Evolutionary conservation across 2,329 filamentous ascomycete genomes (phyloP).

Genomic region (Penicillium sp.): DNA sequence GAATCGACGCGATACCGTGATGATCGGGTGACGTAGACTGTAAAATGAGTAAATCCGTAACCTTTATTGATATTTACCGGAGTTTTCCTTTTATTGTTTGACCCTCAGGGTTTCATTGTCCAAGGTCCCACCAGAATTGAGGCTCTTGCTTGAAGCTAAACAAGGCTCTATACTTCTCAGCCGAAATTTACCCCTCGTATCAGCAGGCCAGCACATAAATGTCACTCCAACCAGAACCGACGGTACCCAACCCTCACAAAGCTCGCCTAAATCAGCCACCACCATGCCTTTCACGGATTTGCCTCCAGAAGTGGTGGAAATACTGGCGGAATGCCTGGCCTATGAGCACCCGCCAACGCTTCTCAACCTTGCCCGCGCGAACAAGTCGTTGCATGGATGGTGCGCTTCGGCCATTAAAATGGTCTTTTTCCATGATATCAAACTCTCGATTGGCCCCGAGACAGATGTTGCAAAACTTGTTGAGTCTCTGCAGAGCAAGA

Average conservation of each 20-base stretch:
- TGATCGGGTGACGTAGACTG: too few relatives aligned
- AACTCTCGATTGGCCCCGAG: not conserved
- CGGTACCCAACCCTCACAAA: too few relatives aligned
- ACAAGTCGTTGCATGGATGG: not conserved
- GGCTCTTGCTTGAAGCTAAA: not conserved
- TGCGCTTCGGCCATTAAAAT: conserved; percentile 5
- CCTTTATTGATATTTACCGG: too few relatives aligned
- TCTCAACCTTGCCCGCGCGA: not conserved
- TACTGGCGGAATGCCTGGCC: not conserved
- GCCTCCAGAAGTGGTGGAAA: not conserved
- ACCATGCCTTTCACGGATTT: not conserved
- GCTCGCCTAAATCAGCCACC: not conserved
- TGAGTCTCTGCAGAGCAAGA: not conserved
- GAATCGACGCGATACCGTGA: too few relatives aligned
- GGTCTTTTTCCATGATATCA: conserved; percentile 3
- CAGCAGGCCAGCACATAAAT: not conserved
- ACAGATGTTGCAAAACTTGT: not conserved
- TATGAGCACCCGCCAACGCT: conserved; percentile 1
- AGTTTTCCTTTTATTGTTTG: too few relatives aligned
- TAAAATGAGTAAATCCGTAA: too few relatives aligned
- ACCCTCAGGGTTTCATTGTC: too few relatives aligned
- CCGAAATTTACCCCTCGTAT: not conserved
- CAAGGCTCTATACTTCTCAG: too few relatives aligned
- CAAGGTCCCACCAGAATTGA: not conserved
- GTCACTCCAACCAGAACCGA: not conserved